phyloP scores from a whole-genome alignment of 257 asterid species.

The Leonotis leonurus region DNA sequence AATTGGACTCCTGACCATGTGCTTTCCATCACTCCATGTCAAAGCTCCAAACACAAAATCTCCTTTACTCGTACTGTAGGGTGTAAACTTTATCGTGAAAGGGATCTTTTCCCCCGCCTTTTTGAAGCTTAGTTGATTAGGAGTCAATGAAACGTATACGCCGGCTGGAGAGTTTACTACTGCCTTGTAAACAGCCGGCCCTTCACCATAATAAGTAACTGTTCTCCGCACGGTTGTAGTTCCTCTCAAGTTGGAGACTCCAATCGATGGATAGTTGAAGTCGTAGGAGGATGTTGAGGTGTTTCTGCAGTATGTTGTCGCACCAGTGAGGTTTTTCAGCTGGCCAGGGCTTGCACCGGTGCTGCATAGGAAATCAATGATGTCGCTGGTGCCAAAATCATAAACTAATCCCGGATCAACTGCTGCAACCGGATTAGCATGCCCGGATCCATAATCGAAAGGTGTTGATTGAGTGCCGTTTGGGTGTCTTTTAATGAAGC shows the following conservation, averaged over 20 bases:
- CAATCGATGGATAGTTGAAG: conserved; percentile 60
- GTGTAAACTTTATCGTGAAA: conserved; percentile 28
- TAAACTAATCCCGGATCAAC: conserved; percentile 51
- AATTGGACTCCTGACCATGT: conserved; percentile 47
- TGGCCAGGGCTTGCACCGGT: conserved; percentile 45
- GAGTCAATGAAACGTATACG: conserved; percentile 36
- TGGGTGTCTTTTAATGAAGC: conserved; percentile 37
- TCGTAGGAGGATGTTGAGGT: conserved; percentile 26
- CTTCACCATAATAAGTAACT: conserved; percentile 46
- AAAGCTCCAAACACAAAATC: conserved; percentile 42
- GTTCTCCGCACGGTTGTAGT: conserved; percentile 37
- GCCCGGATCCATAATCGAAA: conserved; percentile 55
- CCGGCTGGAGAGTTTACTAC: conserved; percentile 35
- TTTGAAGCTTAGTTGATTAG: conserved; percentile 28
- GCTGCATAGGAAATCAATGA: conserved; percentile 49
- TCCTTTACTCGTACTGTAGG: conserved; percentile 30
- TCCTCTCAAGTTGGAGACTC: conserved; percentile 43
- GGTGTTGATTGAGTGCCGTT: conserved; percentile 34
- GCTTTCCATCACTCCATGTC: conserved; percentile 47
- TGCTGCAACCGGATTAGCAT: conserved; percentile 49
- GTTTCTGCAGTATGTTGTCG: conserved; percentile 25
- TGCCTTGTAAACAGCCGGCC: conserved; percentile 35
- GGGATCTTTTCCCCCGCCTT: conserved; percentile 29
- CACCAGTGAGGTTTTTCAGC: conserved; percentile 44
- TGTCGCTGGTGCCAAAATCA: conserved; percentile 32